phyloP scores from a whole-genome alignment of 106 monocot species.

The Xerophyta viscosa region DNA sequence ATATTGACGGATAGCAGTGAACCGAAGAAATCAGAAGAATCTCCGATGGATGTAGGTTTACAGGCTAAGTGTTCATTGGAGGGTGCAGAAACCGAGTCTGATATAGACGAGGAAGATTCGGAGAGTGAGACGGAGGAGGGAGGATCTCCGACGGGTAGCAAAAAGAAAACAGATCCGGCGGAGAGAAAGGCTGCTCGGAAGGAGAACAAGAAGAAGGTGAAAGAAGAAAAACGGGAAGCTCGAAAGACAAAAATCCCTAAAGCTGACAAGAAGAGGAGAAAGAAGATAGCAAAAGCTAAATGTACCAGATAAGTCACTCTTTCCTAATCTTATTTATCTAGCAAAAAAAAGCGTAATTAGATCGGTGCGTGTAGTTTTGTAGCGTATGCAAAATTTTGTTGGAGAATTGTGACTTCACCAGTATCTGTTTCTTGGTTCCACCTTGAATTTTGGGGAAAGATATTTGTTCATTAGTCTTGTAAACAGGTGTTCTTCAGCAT shows the following conservation, averaged over 20 bases:
- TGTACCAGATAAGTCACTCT: no score
- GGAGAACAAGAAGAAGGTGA: constrained; percentile 95
- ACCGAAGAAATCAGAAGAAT: neutral
- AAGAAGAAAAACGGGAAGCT: constrained; percentile 86
- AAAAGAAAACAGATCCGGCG: constrained; percentile 24
- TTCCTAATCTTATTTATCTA: no score
- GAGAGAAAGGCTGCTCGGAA: constrained; percentile 70
- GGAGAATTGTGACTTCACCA: no score
- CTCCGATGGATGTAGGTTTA: neutral
- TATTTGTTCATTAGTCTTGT: no score
- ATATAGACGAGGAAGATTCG: constrained; percentile 28
- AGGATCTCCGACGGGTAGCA: constrained; percentile 5
- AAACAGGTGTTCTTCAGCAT: no score
- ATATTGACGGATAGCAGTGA: neutral
- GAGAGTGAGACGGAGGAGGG: constrained; percentile 31
- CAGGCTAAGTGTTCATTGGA: constrained; percentile 2
- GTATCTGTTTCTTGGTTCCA: no score
- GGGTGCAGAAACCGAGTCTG: constrained; percentile 4
- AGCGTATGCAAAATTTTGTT: no score
- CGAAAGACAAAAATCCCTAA: constrained; percentile 54
- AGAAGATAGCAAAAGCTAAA: no score
- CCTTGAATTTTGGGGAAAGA: no score
- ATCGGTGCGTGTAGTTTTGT: no score
- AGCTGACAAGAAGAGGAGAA: no score
- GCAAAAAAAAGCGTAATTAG: no score